phyloP scores from a whole-genome alignment of 2,329 filamentous ascomycete genomes.

The Xylariaceae sp. region DNA sequence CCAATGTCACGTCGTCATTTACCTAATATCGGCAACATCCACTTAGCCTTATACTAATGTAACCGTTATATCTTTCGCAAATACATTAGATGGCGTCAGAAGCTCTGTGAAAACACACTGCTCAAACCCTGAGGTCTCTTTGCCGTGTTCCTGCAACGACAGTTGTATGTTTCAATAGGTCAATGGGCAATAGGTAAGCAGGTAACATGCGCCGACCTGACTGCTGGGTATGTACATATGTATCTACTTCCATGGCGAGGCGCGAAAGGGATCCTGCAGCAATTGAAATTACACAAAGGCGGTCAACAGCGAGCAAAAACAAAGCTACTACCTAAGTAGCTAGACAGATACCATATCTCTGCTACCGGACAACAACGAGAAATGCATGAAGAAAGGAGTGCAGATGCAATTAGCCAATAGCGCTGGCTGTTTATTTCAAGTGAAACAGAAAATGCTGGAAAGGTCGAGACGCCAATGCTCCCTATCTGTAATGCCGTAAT shows the following conservation, averaged over 20 bases:
- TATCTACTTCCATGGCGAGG: constrained; percentile 17
- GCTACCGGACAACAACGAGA: constrained; percentile 23
- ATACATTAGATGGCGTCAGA: background rate
- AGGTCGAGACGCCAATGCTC: constrained; percentile 23
- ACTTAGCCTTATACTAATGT: background rate
- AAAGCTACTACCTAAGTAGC: background rate
- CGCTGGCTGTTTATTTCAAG: constrained; percentile 20
- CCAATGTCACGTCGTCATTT: constrained; percentile 11
- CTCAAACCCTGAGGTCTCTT: background rate
- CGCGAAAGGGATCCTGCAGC: constrained; percentile 20
- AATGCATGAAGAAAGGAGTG: constrained; percentile 46
- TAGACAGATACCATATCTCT: background rate
- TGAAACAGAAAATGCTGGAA: constrained; percentile 46
- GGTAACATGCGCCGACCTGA: constrained; percentile 5
- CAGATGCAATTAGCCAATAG: constrained; percentile 40
- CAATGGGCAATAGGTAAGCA: background rate
- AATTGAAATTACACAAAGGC: constrained; percentile 33
- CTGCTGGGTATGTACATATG: constrained; percentile 3
- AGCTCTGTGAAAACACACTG: background rate
- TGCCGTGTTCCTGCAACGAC: background rate
- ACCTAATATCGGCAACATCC: background rate
- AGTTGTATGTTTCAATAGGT: background rate
- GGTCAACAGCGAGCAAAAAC: constrained; percentile 26
- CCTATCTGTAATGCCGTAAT: constrained; percentile 5
- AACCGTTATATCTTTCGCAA: background rate